These are phyloP conservation scores for Hippophae rhamnoides DNA, from an alignment of 306 rosid genomes.

Conservation along the genomic window DNA sequence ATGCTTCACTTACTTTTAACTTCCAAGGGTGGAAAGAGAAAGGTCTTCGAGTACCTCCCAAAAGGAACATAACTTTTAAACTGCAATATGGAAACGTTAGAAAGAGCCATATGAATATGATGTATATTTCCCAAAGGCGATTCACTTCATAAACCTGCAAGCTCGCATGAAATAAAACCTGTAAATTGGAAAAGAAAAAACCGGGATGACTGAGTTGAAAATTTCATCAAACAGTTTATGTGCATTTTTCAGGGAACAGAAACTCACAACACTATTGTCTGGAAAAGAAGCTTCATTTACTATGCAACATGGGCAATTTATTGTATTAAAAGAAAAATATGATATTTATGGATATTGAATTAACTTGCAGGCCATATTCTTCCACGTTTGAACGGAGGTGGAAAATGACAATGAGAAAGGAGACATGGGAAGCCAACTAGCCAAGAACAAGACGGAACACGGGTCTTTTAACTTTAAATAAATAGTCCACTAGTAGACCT, in stretches of 20 bases:
- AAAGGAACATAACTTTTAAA: constrained; percentile 30
- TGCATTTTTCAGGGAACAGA: constrained; percentile 1
- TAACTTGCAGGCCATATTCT: too few relatives aligned
- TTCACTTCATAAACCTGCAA: constrained; percentile 11
- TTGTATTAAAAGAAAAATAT: too few relatives aligned
- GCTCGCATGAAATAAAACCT: neutral
- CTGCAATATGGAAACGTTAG: constrained; percentile 29
- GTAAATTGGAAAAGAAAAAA: neutral
- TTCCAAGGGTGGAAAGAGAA: constrained; percentile 31
- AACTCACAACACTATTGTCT: neutral
- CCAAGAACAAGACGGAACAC: too few relatives aligned
- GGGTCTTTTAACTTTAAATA: too few relatives aligned
- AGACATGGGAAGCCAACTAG: too few relatives aligned
- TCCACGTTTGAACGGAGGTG: too few relatives aligned
- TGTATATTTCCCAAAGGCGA: constrained; percentile 2
- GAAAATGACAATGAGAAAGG: too few relatives aligned
- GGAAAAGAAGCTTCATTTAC: too few relatives aligned
- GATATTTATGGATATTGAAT: too few relatives aligned
- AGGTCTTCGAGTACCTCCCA: constrained; percentile 26
- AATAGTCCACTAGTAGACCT: too few relatives aligned
- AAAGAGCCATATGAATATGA: constrained; percentile 26
- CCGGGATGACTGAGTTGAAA: constrained; percentile 10
- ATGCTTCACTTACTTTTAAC: constrained; percentile 35
- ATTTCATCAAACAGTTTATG: constrained; percentile 35
- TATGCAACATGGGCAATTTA: too few relatives aligned